Evolutionary conservation across 2,329 filamentous ascomycete genomes (phyloP), one percentile per base, ranked within the genome.

Genomic region (Fusarium haematococcum): DNA sequence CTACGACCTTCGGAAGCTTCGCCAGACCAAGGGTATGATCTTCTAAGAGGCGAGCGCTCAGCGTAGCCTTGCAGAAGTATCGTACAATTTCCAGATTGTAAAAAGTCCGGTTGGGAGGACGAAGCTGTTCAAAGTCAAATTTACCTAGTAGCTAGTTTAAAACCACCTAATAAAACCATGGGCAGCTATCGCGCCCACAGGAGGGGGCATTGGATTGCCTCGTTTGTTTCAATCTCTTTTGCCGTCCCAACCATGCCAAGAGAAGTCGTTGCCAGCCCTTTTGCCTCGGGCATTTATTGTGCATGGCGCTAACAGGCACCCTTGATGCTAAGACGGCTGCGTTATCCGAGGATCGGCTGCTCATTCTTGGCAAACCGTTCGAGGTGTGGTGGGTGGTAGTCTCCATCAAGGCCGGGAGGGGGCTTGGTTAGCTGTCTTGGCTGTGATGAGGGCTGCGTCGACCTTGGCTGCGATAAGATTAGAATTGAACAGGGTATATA

Each of bases 21-120:
- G 82, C 43, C 88, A 90, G 79, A 84, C 84, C 9, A 88, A 87
- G 82, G 88, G 88, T 54, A 83, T 77, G 5, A 84, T 90, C 5
- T 88, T 88, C 68, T 89, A 84, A 77, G 8, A 5, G 27, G 11
- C n/a, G 14, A 2, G 13, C 8, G 5, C 35, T 10, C 4, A 25
- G 23, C 5, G 9, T 39, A 45, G 14, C 9, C 30, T n/a, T 10
- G 18, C 3, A 27, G 10, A 59, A 35, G 16, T 9, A 13, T 23
- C 25, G 16, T 37, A 45, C 16, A 14, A 27, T 23, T 20, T 16
- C 33, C 9, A 58, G 14, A 45, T 20, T 32, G 43, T 20, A 59
- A 56, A 71, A 71, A 71, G 58, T 32, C 23, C 54, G 61, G 11
- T 23, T 61, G 60, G 50, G 69, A 33, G 63, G 43, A 32, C 56